phyloP scores from a whole-genome alignment of 1,284 basidiomycete species.

The Ganoderma resinaceum region DNA sequence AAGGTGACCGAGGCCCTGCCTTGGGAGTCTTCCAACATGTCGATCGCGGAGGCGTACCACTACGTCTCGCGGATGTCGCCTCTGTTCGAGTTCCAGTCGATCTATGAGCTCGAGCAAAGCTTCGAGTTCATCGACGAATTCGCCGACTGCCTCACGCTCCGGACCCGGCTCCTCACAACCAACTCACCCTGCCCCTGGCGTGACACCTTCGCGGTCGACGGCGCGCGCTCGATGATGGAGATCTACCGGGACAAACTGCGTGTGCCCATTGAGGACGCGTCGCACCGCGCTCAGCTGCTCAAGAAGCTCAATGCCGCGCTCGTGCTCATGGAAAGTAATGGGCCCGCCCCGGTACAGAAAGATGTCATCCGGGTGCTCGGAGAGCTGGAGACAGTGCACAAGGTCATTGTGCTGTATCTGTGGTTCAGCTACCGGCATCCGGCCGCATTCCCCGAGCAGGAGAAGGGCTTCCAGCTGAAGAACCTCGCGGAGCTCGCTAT shows the following conservation, averaged over 20 bases:
- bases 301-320: conserved; percentile 30
- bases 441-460: conserved; percentile 72
- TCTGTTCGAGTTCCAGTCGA: conserved; percentile 32
- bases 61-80: conserved; percentile 40
- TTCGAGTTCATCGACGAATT: conserved; percentile 37
- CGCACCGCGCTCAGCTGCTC: conserved; percentile 30
- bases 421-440: conserved; percentile 88
- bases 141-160: conserved; percentile 35
- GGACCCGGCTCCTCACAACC: conserved; percentile 36
- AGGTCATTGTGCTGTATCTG: conserved; percentile 82
- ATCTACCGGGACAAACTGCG: conserved; percentile 31
- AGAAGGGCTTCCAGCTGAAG: conserved; percentile 64
- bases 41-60: conserved; percentile 34
- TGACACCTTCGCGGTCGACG: conserved; percentile 32
- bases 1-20: conserved; percentile 50
- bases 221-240: conserved; percentile 33
- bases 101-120: conserved; percentile 15
- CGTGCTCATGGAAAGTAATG: conserved; percentile 25
- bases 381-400: conserved; percentile 84
- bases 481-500: conserved; percentile 73
- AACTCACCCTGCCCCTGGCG: conserved; percentile 37
- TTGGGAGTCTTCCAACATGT: conserved; percentile 22
- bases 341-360: conserved; percentile 9
- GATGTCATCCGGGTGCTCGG: conserved; percentile 42
- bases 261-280: conserved; percentile 29